These are phyloP conservation scores for Candida sithepensis DNA, from an alignment of 805 yeast species.

Conservation along the genomic window DNA sequence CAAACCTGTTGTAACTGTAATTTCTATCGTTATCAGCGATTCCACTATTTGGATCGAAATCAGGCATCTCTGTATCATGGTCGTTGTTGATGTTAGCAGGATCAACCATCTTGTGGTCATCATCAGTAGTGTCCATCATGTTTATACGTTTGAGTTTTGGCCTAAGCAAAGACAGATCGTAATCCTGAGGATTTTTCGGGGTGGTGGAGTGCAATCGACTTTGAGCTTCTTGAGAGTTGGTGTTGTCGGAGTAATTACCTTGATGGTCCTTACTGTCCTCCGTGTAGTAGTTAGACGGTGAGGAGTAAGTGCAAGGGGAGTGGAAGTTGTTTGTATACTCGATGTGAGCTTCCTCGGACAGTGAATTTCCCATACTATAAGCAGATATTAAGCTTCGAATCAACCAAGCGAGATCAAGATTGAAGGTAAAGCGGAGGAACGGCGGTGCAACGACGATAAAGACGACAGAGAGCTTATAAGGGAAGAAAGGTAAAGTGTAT, in stretches of 20 bases:
- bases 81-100: background rate
- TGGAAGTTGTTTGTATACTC: slow-evolving; percentile 1
- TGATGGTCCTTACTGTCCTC: background rate
- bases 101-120: background rate
- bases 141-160: slow-evolving; percentile 1
- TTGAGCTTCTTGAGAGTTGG: background rate
- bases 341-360: slow-evolving; percentile 3
- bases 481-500: background rate
- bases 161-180: background rate
- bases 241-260: background rate
- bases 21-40: background rate
- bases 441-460: background rate
- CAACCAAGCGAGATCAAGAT: background rate
- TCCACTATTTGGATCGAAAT: background rate
- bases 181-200: background rate
- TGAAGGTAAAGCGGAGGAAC: background rate
- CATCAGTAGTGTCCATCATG: background rate
- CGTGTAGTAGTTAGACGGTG: background rate
- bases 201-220: background rate
- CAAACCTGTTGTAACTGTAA: slow-evolving; percentile 1
- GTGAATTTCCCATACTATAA: slow-evolving; percentile 3
- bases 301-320: background rate
- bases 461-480: background rate
- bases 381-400: too few species aligned
- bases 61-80: background rate